Evolutionary conservation across 192 early-diverging fungal genomes (phyloP).

Genomic region (Pilaira anomala): DNA sequence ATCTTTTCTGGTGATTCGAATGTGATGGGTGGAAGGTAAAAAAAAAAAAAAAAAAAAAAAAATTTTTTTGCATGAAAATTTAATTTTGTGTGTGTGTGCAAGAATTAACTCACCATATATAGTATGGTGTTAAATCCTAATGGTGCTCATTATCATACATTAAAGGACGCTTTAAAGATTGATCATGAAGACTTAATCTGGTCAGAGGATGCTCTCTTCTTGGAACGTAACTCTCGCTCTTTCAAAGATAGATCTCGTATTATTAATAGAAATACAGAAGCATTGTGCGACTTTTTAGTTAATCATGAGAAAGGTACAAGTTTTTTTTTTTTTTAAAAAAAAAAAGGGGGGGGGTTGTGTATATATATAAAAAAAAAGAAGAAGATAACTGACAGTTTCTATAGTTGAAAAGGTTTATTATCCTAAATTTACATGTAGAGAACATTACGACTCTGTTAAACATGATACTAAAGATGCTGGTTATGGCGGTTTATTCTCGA

Average conservation of each 20-base stretch:
- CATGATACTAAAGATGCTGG: slow-evolving; percentile 52
- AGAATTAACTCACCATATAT: not conserved
- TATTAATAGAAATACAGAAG: slow-evolving; percentile 82
- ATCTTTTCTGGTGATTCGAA: slow-evolving; percentile 95
- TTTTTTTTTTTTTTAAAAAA: too few species aligned
- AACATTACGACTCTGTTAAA: slow-evolving; percentile 67
- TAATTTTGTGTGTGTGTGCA: not conserved
- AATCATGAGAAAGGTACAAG: slow-evolving; percentile 65
- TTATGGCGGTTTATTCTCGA: slow-evolving; percentile 87
- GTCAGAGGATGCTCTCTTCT: slow-evolving; percentile 90
- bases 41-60: not conserved
- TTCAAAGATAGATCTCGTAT: slow-evolving; percentile 69
- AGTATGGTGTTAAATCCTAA: slow-evolving; percentile 79
- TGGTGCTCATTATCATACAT: slow-evolving; percentile 45
- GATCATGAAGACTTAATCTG: slow-evolving; percentile 84
- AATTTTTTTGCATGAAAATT: too few species aligned
- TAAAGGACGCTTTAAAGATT: slow-evolving; percentile 52
- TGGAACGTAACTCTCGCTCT: slow-evolving; percentile 91
- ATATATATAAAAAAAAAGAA: not conserved
- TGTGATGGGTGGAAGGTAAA: slow-evolving; percentile 94
- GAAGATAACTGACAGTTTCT: not conserved
- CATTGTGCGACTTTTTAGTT: slow-evolving; percentile 65
- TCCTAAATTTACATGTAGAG: slow-evolving; percentile 73
- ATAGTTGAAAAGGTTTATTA: slow-evolving; percentile 76
- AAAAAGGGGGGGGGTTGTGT: too few species aligned